Evolutionary conservation across 169 alveolate genomes (phyloP), one percentile per base, ranked within the genome.

Genomic region (Cryptosporidium andersoni): DNA sequence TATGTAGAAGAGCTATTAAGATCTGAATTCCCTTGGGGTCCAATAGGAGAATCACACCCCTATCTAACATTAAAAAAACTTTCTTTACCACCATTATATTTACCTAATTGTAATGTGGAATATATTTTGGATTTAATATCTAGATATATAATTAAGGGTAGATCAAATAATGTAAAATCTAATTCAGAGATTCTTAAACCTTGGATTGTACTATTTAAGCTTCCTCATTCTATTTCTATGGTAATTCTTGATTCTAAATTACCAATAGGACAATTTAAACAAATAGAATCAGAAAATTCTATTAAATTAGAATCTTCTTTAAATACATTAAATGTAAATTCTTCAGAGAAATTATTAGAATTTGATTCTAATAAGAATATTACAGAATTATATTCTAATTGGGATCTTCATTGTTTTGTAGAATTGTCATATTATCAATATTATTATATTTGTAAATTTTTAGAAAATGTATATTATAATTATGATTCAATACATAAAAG

Each of bases 11-110:
- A 68, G 37, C 25, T 47, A 11, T 56, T 68, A n/a, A 55, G 52
- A 16, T 42, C 58, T 4, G 82, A 68, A 12, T 66, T 66, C 7
- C 82, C 82, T 2, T 68, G 82, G 82, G 82, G 82, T 36, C 52
- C 52, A 36, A 52, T 68, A 55, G 60, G 64, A 36, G 47, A 47
- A 43, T 34, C 60, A 9, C 16, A 34, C 12, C 82, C 82, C 4
- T 68, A 68, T 16, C 11, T 68, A 16, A 55, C n/a, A 12, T 55
- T 55, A 34, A 9, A 52, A 40, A 68, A 7, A 7, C 82, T 68
- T 68, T 53, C 82, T 5, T 45, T 68, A 1, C 82, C 82, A 3
- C 82, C 82, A 55, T 55, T 68, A 25, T 68, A 68, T 40, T 11
- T 68, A 11, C 37, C 37, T 12, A 49, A 47, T 42, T 68, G 82